Conservation (phyloP, 352 stramenopile species). For the Phytophthora sp. region DNA sequence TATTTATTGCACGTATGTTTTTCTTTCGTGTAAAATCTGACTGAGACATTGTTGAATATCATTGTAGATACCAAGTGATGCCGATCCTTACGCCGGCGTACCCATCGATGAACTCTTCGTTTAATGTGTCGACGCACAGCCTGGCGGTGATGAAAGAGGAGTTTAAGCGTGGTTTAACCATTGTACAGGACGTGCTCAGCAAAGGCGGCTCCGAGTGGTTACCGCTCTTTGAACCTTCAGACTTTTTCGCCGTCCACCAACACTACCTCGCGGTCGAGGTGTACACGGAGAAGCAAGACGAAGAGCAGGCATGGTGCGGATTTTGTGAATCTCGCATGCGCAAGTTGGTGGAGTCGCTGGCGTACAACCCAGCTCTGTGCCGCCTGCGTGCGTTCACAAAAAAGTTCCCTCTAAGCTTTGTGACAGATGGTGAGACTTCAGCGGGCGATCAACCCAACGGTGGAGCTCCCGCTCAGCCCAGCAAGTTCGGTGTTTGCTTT, state of each 20-base stretch:
- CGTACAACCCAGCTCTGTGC: slow-evolving; percentile 83
- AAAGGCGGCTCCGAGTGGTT: slow-evolving; percentile 84
- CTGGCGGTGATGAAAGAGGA: slow-evolving; percentile 96
- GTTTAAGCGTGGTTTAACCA: slow-evolving; percentile 78
- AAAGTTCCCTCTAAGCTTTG: slow-evolving; percentile 80
- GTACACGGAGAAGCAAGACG: slow-evolving; percentile 85
- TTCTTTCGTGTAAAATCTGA: slow-evolving; percentile 1
- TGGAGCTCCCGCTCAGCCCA: slow-evolving; percentile 27
- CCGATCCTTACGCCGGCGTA: slow-evolving; percentile 99
- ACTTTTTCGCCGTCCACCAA: slow-evolving; percentile 90
- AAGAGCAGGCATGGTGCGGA: slow-evolving; percentile 93
- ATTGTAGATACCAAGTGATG: slow-evolving; percentile 94
- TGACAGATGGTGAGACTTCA: slow-evolving; percentile 38
- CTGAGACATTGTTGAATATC: not conserved
- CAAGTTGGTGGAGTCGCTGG: slow-evolving; percentile 89
- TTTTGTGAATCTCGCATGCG: slow-evolving; percentile 95
- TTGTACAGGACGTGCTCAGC: slow-evolving; percentile 87
- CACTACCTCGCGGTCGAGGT: slow-evolving; percentile 94
- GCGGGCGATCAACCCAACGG: slow-evolving; percentile 19
- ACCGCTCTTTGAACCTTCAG: slow-evolving; percentile 78
- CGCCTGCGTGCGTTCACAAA: slow-evolving; percentile 86
- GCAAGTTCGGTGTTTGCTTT: slow-evolving; percentile 82
- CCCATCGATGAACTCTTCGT: slow-evolving; percentile 99
- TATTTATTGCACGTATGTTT: not conserved
- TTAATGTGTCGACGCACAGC: slow-evolving; percentile 96